Conservation (phyloP, 257 asterid genomes). For the Haberlea rhodopensis region DNA sequence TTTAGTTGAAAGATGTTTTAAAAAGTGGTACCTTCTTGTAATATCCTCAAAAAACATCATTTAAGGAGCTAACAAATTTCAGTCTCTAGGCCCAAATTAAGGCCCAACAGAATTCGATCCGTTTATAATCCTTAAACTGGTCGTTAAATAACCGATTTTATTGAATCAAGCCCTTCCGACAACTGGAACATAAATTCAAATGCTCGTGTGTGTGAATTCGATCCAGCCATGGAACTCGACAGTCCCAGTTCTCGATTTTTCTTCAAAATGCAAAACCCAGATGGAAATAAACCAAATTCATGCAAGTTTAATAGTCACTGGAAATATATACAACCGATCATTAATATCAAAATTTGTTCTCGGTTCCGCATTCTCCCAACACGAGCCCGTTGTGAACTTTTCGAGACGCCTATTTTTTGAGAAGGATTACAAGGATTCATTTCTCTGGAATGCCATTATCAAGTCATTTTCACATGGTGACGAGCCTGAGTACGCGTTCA, state of each 20-base stretch:
- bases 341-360: conserved; percentile 55
- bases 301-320: conserved; percentile 63
- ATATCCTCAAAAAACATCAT: too few relatives aligned
- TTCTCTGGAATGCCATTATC: conserved; percentile 69
- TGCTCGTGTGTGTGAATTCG: conserved; percentile 46
- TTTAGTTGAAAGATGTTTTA: too few relatives aligned
- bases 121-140: background rate
- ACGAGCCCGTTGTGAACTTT: conserved; percentile 42
- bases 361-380: conserved; percentile 42
- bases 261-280: conserved; percentile 61
- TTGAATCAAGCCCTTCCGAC: background rate
- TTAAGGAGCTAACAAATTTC: too few relatives aligned
- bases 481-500: conserved; percentile 54
- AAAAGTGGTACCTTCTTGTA: too few relatives aligned
- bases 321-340: conserved; percentile 45
- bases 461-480: conserved; percentile 57
- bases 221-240: conserved; percentile 55
- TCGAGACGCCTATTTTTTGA: conserved; percentile 53
- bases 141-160: background rate
- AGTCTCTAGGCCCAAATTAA: background rate
- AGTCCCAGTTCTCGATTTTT: conserved; percentile 32
- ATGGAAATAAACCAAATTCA: conserved; percentile 56
- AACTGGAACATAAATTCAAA: conserved; percentile 26
- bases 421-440: conserved; percentile 41
- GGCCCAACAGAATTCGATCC: conserved; percentile 18